These are phyloP conservation scores for Skeletonema marinoi DNA, from an alignment of 108 stramenopile species.

Conservation along the genomic window DNA sequence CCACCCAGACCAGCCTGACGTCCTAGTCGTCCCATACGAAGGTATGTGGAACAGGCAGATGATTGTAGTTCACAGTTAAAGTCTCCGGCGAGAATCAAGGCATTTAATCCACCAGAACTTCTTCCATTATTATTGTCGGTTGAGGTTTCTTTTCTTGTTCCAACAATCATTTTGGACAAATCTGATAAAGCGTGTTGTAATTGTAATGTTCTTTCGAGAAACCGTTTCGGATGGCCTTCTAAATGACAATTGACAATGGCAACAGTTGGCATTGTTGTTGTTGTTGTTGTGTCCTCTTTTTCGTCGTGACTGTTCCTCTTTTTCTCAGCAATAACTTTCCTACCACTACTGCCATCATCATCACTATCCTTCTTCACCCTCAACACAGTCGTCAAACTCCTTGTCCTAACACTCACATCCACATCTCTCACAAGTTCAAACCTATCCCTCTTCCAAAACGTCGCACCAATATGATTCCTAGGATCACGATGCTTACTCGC, in stretches of 20 bases:
- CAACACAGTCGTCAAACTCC: slow-evolving; percentile 42
- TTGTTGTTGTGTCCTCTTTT: background rate
- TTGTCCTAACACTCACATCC: slow-evolving; percentile 12
- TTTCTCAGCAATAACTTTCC: background rate
- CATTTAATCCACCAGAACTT: slow-evolving; percentile 25
- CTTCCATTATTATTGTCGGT: background rate
- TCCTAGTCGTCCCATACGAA: slow-evolving; percentile 47
- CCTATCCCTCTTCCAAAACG: slow-evolving; percentile 51
- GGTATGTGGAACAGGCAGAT: slow-evolving; percentile 53
- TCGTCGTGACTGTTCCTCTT: background rate
- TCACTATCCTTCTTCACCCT: slow-evolving; percentile 8
- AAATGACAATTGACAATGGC: slow-evolving; percentile 59
- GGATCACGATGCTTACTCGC: slow-evolving; percentile 36
- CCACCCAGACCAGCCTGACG: slow-evolving; percentile 51
- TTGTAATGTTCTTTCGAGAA: slow-evolving; percentile 42
- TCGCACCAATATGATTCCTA: slow-evolving; percentile 45
- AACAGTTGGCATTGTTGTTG: slow-evolving; percentile 17
- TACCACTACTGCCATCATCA: background rate
- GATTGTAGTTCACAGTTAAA: slow-evolving; percentile 63
- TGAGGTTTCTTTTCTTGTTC: background rate
- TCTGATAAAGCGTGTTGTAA: slow-evolving; percentile 53
- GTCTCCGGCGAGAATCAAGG: slow-evolving; percentile 46
- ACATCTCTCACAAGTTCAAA: slow-evolving; percentile 26
- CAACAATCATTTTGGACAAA: slow-evolving; percentile 23
- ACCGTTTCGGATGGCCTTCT: slow-evolving; percentile 53